These are phyloP conservation scores for Cladobotryum mycophilum DNA, from an alignment of 2,329 filamentous ascomycete genomes.

Conservation along the genomic window DNA sequence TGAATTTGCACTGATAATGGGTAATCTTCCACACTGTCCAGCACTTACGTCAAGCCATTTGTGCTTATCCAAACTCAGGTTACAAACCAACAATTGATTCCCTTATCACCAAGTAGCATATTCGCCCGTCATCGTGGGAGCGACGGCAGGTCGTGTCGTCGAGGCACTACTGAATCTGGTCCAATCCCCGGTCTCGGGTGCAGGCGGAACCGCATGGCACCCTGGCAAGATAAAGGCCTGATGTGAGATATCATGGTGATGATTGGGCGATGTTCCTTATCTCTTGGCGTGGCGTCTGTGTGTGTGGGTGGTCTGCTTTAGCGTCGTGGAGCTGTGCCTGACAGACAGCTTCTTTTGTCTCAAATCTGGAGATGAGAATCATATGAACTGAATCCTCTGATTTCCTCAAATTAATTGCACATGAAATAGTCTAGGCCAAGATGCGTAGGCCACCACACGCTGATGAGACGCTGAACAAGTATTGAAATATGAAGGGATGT, in stretches of 20 bases:
- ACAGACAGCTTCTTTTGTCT: constrained; percentile 6
- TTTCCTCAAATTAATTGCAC: too few species aligned
- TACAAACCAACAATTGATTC: constrained; percentile 4
- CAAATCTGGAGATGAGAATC: neutral
- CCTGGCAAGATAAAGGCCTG: constrained; percentile 5
- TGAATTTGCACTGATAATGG: too few species aligned
- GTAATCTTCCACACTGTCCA: too few species aligned
- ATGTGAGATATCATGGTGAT: constrained; percentile 1
- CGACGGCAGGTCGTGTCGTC: constrained; percentile 1
- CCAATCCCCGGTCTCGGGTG: constrained; percentile 7
- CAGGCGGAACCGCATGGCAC: constrained; percentile 8
- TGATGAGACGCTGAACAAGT: neutral
- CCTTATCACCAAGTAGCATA: constrained; percentile 7
- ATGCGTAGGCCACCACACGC: neutral
- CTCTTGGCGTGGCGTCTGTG: constrained; percentile 20
- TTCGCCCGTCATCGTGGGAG: neutral
- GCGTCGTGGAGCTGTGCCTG: constrained; percentile 8
- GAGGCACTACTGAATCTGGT: constrained; percentile 2
- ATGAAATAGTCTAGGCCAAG: too few species aligned
- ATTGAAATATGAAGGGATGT: too few species aligned
- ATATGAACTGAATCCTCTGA: neutral
- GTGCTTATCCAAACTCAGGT: constrained; percentile 10
- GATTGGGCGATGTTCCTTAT: constrained; percentile 25
- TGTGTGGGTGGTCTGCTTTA: constrained; percentile 2
- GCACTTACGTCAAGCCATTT: constrained; percentile 10